Base-by-base conservation (phyloP, 164 flowering plant genomes). In the Umbilicus rupestris region DNA sequence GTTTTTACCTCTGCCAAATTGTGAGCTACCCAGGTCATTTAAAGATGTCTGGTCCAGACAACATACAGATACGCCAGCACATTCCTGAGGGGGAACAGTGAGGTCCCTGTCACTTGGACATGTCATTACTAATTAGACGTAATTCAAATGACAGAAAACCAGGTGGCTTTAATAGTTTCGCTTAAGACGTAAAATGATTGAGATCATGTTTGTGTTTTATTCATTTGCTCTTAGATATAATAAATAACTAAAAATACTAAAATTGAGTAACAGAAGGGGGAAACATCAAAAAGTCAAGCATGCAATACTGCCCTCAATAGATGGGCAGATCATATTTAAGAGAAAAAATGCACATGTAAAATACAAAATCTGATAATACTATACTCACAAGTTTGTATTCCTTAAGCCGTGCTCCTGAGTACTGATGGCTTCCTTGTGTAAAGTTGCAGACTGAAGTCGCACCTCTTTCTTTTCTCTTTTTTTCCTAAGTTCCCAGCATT, bases 401-500 rank as follows among this genome's bases (percentile, higher is more conserved):
- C 74, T 79, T 37, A 59, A 67, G 60, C 17, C 29, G 15, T 57
- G 39, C 64, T 22, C 58, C 58, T 70, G 72, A 46, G 39, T 71
- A 71, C 66, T 76, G 73, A 70, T 79, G 26, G 69, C 77, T 66
- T 77, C 75, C 42, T 60, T 67, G 24, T 59, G 69, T 29, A 80
- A 66, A 70, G 50, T 50, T 7, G 71, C 71, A 73, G 42, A 47
- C 68, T 73, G 83, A 70, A 80, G 81, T 69, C 73, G 80, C 49
- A 79, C 76, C 39, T 80, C 82, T 63, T 81, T 83, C 60, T 75
- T 70, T 62, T 81, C 78, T 65, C 78, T 81, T 64, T 81, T 89
- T 71, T 77, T 84, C 77, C 76, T 80, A 66, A 86, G 80, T 73
- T 80, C 75, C 60, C 41, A 62, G 69, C 84, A 83, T 63, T 87